Conservation (phyloP, 352 stramenopile genomes). For the Thalassiosira hispida region DNA sequence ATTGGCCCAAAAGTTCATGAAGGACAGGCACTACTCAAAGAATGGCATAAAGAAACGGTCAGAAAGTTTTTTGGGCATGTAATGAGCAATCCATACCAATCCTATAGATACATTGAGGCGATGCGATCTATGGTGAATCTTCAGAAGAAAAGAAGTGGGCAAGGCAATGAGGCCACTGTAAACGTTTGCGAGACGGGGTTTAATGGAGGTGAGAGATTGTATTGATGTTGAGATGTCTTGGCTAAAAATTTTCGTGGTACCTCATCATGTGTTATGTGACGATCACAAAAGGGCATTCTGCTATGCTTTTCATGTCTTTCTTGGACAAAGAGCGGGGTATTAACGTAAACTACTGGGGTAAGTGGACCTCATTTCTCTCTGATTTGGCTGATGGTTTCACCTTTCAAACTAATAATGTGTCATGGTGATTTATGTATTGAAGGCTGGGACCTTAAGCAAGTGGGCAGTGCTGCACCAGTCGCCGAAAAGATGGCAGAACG, state of each 20-base stretch:
- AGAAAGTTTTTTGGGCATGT: conserved; percentile 22
- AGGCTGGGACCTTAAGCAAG: conserved; percentile 24
- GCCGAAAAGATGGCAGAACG: conserved; percentile 4
- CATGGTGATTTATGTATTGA: too few species aligned
- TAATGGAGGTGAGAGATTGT: conserved; percentile 14
- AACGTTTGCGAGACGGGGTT: conserved; percentile 29
- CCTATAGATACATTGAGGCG: conserved; percentile 26
- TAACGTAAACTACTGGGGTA: conserved; percentile 15
- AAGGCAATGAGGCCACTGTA: background rate
- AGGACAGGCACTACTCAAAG: conserved; percentile 4
- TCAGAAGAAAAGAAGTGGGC: background rate
- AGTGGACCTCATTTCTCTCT: too few species aligned
- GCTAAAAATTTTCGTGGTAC: too few species aligned
- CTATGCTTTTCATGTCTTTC: conserved; percentile 27
- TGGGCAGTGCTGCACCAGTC: background rate
- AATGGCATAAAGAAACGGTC: conserved; percentile 23
- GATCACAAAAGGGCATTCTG: conserved; percentile 22
- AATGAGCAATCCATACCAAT: conserved; percentile 17
- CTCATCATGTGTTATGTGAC: too few species aligned
- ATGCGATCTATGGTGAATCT: conserved; percentile 3
- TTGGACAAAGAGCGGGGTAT: conserved; percentile 1
- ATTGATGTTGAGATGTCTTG: background rate
- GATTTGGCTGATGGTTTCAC: too few species aligned
- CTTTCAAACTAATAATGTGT: too few species aligned
- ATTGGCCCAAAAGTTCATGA: conserved; percentile 15